Conservation (phyloP, 2,329 filamentous ascomycete species). For the Cladophialophora psammophila region DNA sequence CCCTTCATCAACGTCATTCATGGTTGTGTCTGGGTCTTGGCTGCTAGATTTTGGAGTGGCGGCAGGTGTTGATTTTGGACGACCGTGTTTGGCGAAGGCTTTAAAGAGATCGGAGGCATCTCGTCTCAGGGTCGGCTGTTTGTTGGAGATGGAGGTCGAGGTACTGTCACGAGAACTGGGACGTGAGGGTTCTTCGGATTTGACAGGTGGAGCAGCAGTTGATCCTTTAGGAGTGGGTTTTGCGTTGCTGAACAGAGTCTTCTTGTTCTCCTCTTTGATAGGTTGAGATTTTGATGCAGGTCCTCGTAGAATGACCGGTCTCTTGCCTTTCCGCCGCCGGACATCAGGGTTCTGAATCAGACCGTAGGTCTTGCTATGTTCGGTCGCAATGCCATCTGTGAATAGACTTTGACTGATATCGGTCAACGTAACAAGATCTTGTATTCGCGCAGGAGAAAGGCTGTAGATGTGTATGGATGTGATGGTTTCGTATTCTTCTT, state of each 20-base stretch:
- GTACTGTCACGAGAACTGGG: conserved; percentile 41
- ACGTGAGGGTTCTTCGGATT: conserved; percentile 41
- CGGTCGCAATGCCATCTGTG: conserved; percentile 58
- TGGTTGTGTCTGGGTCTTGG: conserved; percentile 30
- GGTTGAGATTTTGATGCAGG: conserved; percentile 42
- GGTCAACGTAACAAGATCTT: conserved; percentile 74
- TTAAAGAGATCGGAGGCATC: conserved; percentile 41
- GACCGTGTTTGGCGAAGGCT: conserved; percentile 39
- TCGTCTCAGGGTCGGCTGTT: conserved; percentile 49
- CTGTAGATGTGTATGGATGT: conserved; percentile 88
- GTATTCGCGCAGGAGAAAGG: conserved; percentile 72
- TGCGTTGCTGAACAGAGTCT: not conserved
- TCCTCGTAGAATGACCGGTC: conserved; percentile 41
- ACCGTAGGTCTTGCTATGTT: conserved; percentile 70
- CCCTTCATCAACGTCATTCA: conserved; percentile 58
- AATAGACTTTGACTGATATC: conserved; percentile 72
- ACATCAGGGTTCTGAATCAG: conserved; percentile 77
- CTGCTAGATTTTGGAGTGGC: not conserved
- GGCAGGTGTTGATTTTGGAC: conserved; percentile 31
- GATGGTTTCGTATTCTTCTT: conserved; percentile 74
- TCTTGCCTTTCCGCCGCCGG: conserved; percentile 58
- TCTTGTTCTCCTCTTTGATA: conserved; percentile 40
- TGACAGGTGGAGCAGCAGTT: conserved; percentile 1
- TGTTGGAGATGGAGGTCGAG: conserved; percentile 48
- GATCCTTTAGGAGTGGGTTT: conserved; percentile 20